Evolutionary conservation across 2,329 filamentous ascomycete species (phyloP).

Genomic region (Epicoccum sorghinum): DNA sequence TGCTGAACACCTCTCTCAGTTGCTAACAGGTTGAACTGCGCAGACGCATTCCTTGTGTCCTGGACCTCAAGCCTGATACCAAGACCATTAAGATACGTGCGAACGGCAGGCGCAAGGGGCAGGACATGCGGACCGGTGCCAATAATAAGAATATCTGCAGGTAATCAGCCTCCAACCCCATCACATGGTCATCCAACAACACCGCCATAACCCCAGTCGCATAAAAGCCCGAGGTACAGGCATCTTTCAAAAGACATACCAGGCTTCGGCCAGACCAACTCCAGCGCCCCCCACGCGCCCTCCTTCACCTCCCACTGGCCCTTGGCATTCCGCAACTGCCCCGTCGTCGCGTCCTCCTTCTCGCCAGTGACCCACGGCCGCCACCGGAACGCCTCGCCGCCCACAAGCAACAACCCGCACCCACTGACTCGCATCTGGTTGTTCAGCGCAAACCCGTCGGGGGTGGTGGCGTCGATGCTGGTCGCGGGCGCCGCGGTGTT

Average conservation of each 20-base stretch:
- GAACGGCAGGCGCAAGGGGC: conserved; percentile 77
- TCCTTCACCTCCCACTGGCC: conserved; percentile 80
- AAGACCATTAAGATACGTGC: conserved; percentile 72
- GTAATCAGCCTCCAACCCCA: conserved; percentile 10
- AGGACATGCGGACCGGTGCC: conserved; percentile 78
- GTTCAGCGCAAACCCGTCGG: conserved; percentile 85
- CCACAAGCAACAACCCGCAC: conserved; percentile 77
- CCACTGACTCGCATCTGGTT: conserved; percentile 74
- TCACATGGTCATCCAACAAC: not conserved
- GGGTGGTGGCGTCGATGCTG: conserved; percentile 79
- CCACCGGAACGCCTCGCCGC: conserved; percentile 89
- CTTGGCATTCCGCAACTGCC: conserved; percentile 70
- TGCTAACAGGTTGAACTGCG: conserved; percentile 93
- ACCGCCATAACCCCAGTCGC: not conserved
- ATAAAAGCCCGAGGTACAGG: not conserved
- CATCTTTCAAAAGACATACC: conserved; percentile 60
- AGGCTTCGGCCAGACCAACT: conserved; percentile 84
- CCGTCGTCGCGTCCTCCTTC: conserved; percentile 32
- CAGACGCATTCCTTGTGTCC: conserved; percentile 91
- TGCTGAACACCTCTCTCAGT: conserved; percentile 87
- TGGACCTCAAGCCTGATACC: conserved; percentile 87
- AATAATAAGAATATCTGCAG: conserved; percentile 81
- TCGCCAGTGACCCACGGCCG: conserved; percentile 71
- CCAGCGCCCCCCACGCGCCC: conserved; percentile 75
- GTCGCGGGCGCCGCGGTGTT: conserved; percentile 79